Conservation (phyloP, 352 stramenopile genomes). For the Thraustochytrium striatum region DNA sequence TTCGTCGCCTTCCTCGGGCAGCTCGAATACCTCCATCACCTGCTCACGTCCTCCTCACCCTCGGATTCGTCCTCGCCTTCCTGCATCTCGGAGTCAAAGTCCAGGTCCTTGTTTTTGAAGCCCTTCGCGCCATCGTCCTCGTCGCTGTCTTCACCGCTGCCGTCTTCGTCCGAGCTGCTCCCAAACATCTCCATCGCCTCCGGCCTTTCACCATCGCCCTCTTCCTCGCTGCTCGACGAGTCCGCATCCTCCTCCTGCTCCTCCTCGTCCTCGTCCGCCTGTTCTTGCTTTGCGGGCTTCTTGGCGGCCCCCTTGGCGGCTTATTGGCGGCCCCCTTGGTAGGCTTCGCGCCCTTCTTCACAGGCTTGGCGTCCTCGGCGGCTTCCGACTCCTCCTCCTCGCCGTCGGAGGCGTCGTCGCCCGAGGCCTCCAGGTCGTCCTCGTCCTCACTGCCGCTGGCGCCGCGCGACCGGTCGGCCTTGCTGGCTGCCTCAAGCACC, state of each 20-base stretch:
- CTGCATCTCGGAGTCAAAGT: conserved; percentile 18
- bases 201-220: neutral
- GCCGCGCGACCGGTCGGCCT: too few relatives aligned
- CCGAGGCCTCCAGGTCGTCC: neutral
- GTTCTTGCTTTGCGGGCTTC: neutral
- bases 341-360: neutral
- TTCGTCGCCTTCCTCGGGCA: neutral
- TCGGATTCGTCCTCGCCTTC: conserved; percentile 44
- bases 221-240: conserved; percentile 2
- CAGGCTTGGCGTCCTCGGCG: neutral
- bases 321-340: neutral
- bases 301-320: neutral
- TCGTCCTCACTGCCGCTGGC: neutral
- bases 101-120: conserved; percentile 24
- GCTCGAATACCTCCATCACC: conserved; percentile 39
- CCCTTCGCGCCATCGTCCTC: conserved; percentile 1
- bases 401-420: neutral
- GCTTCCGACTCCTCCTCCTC: neutral
- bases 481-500: too few relatives aligned
- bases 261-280: neutral
- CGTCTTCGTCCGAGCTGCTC: neutral
- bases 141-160: conserved; percentile 12
- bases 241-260: neutral
- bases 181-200: conserved; percentile 21
- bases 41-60: conserved; percentile 40